phyloP scores from a whole-genome alignment of 2,329 filamentous ascomycete species.

The Malbranchea zuffiana region DNA sequence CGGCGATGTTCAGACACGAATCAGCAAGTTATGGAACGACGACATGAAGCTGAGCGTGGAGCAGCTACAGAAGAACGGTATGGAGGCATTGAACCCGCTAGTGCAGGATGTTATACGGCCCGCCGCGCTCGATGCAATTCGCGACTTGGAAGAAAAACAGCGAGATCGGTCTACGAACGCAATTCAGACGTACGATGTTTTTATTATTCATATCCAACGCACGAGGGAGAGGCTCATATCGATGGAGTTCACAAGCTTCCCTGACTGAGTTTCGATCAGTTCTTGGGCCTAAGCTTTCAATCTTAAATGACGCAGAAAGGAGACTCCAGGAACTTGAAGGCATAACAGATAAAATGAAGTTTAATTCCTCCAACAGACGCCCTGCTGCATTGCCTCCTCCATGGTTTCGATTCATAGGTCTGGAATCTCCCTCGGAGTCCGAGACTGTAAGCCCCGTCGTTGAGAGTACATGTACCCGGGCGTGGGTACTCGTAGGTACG shows the following conservation, averaged over 20 bases:
- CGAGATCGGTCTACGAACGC: background rate
- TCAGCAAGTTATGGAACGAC: slow-evolving; percentile 9
- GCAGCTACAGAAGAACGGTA: background rate
- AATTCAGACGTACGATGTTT: background rate
- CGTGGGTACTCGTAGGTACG: too few relatives aligned
- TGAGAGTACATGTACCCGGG: too few relatives aligned
- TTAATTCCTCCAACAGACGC: too few relatives aligned
- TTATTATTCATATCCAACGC: background rate
- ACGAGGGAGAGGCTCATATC: background rate
- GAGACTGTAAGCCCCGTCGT: too few relatives aligned
- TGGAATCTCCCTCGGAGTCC: too few relatives aligned
- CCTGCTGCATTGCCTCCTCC: too few relatives aligned
- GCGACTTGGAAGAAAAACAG: slow-evolving; percentile 36
- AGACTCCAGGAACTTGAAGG: too few relatives aligned
- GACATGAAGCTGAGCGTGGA: slow-evolving; percentile 8
- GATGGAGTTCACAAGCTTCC: background rate
- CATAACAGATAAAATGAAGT: too few relatives aligned
- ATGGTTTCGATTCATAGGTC: too few relatives aligned
- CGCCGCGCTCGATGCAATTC: background rate
- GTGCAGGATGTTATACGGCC: background rate
- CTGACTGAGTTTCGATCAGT: too few relatives aligned
- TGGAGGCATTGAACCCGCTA: background rate
- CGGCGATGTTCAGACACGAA: slow-evolving; percentile 10
- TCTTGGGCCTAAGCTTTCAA: too few relatives aligned
- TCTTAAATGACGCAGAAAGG: too few relatives aligned